Percentiles rank a stretch among this genome's conserved stretches.
Conservation (phyloP, 148 eudicot genomes). For the Spergularia bocconei region DNA sequence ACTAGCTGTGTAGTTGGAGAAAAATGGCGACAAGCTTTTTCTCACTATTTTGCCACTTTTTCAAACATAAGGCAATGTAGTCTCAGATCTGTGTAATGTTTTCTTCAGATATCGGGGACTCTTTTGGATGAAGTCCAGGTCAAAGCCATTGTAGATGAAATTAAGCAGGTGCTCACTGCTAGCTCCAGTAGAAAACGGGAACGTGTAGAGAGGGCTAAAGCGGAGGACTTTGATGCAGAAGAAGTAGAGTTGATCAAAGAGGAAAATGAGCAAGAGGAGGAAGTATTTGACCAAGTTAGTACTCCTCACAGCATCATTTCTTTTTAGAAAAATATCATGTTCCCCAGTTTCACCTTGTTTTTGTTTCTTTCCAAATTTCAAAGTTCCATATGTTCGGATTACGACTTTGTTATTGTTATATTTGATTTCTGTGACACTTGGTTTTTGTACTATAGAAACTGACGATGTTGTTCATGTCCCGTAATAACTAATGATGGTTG, state of each 20-base stretch:
- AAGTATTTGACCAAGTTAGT: constrained; percentile 85
- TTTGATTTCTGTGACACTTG: background rate
- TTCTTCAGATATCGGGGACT: constrained; percentile 65
- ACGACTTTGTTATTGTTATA: background rate
- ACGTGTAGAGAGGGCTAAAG: constrained; percentile 84
- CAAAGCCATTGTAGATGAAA: constrained; percentile 82
- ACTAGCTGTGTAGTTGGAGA: no score
- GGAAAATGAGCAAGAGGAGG: constrained; percentile 98
- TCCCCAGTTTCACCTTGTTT: background rate
- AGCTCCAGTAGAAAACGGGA: constrained; percentile 87
- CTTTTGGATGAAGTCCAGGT: constrained; percentile 88
- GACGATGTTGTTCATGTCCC: no score
- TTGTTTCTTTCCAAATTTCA: background rate
- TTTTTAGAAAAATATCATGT: background rate
- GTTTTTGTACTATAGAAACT: no score
- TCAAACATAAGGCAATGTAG: background rate
- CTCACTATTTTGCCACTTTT: background rate
- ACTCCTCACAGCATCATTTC: background rate
- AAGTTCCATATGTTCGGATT: background rate
- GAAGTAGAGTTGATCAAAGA: constrained; percentile 86
- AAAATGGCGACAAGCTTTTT: no score
- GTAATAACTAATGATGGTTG: background rate
- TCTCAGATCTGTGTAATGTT: background rate
- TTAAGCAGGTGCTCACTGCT: constrained; percentile 89
- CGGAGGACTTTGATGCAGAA: constrained; percentile 99